Evolutionary conservation across 495 filamentous ascomycete genomes (phyloP).

Genomic region (Delitschia confertaspora): DNA sequence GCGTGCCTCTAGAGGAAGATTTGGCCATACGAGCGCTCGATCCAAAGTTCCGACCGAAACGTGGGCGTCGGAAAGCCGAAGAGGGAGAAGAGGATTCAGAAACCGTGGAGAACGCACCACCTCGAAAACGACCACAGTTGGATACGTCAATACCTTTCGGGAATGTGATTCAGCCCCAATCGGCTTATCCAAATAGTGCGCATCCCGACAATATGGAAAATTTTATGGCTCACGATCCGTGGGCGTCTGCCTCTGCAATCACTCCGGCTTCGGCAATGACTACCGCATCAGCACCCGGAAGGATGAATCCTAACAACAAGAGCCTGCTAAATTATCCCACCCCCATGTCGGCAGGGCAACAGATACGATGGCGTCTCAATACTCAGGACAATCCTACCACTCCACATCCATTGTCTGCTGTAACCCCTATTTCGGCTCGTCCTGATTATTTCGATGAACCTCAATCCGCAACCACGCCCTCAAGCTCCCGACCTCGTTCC

Average conservation of each 20-base stretch:
- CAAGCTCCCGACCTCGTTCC: slow-evolving; percentile 44
- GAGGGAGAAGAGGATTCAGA: slow-evolving; percentile 53
- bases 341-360: slow-evolving; percentile 30
- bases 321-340: slow-evolving; percentile 29
- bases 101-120: slow-evolving; percentile 41
- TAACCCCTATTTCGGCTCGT: slow-evolving; percentile 50
- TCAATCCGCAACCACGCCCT: slow-evolving; percentile 60
- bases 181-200: slow-evolving; percentile 53
- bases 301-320: slow-evolving; percentile 21
- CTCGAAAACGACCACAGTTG: slow-evolving; percentile 55
- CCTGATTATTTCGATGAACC: slow-evolving; percentile 48
- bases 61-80: slow-evolving; percentile 76
- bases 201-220: slow-evolving; percentile 44
- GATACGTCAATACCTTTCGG: slow-evolving; percentile 57
- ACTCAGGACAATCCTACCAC: slow-evolving; percentile 50
- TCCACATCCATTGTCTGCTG: slow-evolving; percentile 73
- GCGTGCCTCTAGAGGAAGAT: slow-evolving; percentile 84
- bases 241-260: slow-evolving; percentile 31
- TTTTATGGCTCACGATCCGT: slow-evolving; percentile 29
- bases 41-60: slow-evolving; percentile 82
- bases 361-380: slow-evolving; percentile 40
- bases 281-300: slow-evolving; percentile 16
- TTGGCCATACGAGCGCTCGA: slow-evolving; percentile 81
- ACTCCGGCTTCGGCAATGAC: slow-evolving; percentile 28
- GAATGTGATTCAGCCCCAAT: slow-evolving; percentile 48